Base-by-base conservation (phyloP, 768 basidiomycete species). In the Cyclocybe cylindracea region DNA sequence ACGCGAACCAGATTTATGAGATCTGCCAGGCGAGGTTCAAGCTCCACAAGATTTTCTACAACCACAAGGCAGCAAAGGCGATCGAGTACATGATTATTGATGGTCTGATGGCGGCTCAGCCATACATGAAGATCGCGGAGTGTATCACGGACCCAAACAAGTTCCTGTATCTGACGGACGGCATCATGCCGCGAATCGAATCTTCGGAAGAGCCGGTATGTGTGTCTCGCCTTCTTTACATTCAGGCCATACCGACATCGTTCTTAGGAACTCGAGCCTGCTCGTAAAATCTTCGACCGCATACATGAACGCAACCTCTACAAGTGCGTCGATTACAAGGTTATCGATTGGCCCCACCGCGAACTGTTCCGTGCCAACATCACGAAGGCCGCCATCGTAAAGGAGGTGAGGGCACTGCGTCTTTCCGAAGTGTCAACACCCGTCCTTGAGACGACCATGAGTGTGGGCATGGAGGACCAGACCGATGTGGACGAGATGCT, bases 41-140 rank as follows among this genome's bases (percentile, higher is more conserved):
- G 35, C 71, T 93, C n/a, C 89, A 91, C 68, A 93, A 91, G 62
- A 78, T 78, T 6, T 78, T 91, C n/a, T 94, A 93, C 57, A 85
- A 82, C 53, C 91, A 93, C 66, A 91, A 91, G 64, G 40, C 62
- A 88, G 89, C 88, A 3, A 87, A 80, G 57, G 83, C 88, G 0
- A 86, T 92, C 45, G 91, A 91, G 64, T 81, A 86, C 60, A 93
- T 93, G 91, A 72, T 93, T n/a, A 76, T 90, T 10, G 91, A 93
- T 57, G 88, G 79, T 0, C 75, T 94, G 4, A 68, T 85, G 0
- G 69, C 70, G 0, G 91, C 91, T 0, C 87, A 94, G 35, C 78
- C 83, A 0, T 50, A 78, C 51, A 64, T 92, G 63, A 74, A 83
- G 39, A 78, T 93, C 43, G 82, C 87, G 0, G 64, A 75, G 1